Percentiles rank a stretch among this genome's conserved stretches.
Evolutionary conservation across 1,284 basidiomycete species (phyloP).

Genomic region (Neotropicomus parvogracilis): DNA sequence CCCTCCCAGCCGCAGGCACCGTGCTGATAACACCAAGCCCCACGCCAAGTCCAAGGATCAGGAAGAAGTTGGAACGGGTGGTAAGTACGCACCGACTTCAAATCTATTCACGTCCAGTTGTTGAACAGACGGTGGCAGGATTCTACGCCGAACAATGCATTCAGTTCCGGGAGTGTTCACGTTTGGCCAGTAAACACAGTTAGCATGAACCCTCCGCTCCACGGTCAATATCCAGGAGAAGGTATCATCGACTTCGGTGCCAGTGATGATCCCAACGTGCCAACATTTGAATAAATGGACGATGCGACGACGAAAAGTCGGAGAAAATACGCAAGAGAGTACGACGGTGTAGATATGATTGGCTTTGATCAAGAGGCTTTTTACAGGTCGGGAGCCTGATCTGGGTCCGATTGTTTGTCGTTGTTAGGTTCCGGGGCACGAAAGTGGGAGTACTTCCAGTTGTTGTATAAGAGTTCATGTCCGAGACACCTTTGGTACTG

Average conservation of each 20-base stretch:
- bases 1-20: background rate
- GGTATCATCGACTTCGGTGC: constrained; percentile 13
- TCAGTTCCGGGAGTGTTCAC: constrained; percentile 5
- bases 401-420: too few relatives aligned
- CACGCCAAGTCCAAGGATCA: constrained; percentile 3
- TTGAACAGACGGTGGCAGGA: constrained; percentile 13
- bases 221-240: constrained; percentile 15
- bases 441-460: too few relatives aligned
- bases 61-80: constrained; percentile 1
- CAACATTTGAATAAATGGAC: too few relatives aligned
- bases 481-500: constrained; percentile 34
- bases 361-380: too few relatives aligned
- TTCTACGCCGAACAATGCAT: constrained; percentile 4
- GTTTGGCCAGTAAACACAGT: constrained; percentile 5
- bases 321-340: too few relatives aligned
- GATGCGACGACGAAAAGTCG: too few relatives aligned
- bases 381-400: too few relatives aligned
- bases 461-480: constrained; percentile 17
- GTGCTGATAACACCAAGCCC: constrained; percentile 10
- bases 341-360: too few relatives aligned
- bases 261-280: too few relatives aligned
- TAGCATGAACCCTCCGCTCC: constrained; percentile 8
- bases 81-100: constrained; percentile 9
- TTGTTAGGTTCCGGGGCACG: constrained; percentile 14
- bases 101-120: background rate